Evolutionary conservation across 805 yeast genomes (phyloP).

Genomic region (Yarrowia sp.): DNA sequence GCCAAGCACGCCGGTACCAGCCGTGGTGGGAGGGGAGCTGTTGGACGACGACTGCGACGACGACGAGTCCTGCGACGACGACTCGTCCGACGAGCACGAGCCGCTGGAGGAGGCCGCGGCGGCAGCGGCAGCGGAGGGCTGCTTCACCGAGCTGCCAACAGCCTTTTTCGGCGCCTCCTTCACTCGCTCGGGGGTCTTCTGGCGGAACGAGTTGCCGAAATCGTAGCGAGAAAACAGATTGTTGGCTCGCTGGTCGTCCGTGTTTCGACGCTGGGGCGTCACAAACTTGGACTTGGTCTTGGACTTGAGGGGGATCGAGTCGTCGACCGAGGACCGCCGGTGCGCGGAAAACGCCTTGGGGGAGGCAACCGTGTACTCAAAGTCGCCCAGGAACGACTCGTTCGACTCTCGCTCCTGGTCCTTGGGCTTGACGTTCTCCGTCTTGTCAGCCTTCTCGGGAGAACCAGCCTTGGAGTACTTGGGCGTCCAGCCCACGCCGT

Average conservation of each 20-base stretch:
- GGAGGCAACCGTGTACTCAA: slow-evolving; percentile 19
- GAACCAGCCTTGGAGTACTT: slow-evolving; percentile 11
- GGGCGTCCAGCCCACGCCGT: slow-evolving; percentile 37
- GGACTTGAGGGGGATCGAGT: slow-evolving; percentile 30
- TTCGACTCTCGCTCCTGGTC: slow-evolving; percentile 13
- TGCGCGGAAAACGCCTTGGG: slow-evolving; percentile 19
- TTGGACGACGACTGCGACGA: slow-evolving; percentile 20
- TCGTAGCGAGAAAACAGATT: slow-evolving; percentile 33
- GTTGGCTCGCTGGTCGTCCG: slow-evolving; percentile 14
- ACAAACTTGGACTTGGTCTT: slow-evolving; percentile 15
- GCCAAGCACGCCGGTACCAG: slow-evolving; percentile 21
- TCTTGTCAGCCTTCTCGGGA: slow-evolving; percentile 42
- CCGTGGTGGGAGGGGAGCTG: slow-evolving; percentile 27
- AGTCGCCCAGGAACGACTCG: slow-evolving; percentile 35
- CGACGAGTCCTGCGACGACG: slow-evolving; percentile 9
- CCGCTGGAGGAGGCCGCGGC: slow-evolving; percentile 15
- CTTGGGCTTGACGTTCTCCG: slow-evolving; percentile 43
- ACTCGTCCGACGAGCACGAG: slow-evolving; percentile 32
- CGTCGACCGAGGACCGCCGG: slow-evolving; percentile 30
- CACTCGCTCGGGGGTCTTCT: slow-evolving; percentile 27
- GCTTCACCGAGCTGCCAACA: neutral
- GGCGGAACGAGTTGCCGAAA: slow-evolving; percentile 36
- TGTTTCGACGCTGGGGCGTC: slow-evolving; percentile 35
- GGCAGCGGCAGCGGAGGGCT: neutral
- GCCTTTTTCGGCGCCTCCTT: no score